Evolutionary conservation across 2,329 filamentous ascomycete species (phyloP).

Genomic region (Capronia americana): DNA sequence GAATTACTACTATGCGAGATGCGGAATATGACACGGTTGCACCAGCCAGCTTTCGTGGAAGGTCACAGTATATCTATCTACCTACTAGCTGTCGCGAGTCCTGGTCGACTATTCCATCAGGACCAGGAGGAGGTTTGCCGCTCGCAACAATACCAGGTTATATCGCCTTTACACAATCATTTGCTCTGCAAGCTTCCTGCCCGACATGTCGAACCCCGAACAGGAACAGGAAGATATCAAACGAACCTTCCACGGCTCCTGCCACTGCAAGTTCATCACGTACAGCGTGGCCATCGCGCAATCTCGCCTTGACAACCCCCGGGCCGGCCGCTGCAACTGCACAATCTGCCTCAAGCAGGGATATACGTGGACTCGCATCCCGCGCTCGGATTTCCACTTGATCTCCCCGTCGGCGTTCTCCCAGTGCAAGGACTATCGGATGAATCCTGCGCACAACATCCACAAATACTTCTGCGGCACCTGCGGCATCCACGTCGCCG

Average conservation of each 20-base stretch:
- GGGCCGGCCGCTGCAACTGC: slow-evolving; percentile 37
- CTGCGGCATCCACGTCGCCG: slow-evolving; percentile 33
- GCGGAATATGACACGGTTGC: neutral
- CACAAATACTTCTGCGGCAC: slow-evolving; percentile 38
- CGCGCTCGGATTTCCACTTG: slow-evolving; percentile 31
- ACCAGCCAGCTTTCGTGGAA: neutral
- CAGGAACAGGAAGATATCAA: slow-evolving; percentile 1
- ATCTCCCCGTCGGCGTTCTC: slow-evolving; percentile 30
- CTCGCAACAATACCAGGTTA: neutral
- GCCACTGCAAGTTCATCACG: slow-evolving; percentile 62
- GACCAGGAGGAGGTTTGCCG: neutral
- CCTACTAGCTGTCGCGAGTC: neutral
- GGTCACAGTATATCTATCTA: neutral
- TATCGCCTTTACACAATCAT: no score
- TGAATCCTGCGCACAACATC: slow-evolving; percentile 10
- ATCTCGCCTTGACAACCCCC: slow-evolving; percentile 16
- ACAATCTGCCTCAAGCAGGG: slow-evolving; percentile 38
- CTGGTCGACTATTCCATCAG: neutral
- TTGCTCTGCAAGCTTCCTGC: neutral
- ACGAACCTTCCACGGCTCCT: slow-evolving; percentile 54
- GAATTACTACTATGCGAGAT: neutral
- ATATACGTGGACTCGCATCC: slow-evolving; percentile 25
- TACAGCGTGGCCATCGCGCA: slow-evolving; percentile 53
- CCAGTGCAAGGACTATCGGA: slow-evolving; percentile 33
- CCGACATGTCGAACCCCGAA: neutral